Base-by-base conservation (phyloP, 257 asterid genomes). In the Fraxinus americana region DNA sequence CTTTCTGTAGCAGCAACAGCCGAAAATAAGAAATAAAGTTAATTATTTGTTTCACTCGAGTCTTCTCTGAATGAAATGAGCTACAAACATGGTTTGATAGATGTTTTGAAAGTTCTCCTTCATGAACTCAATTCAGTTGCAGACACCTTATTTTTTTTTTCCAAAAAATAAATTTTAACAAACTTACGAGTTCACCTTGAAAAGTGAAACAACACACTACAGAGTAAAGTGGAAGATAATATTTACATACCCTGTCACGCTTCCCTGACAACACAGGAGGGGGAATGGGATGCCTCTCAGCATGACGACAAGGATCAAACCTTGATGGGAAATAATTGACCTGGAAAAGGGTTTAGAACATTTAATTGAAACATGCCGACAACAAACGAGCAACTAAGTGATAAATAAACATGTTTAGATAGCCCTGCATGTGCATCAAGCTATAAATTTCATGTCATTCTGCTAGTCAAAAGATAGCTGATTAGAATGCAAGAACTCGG, bases 321-420 rank as follows among this genome's bases (percentile, higher is more conserved):
- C 91, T 85, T 65, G 91, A 87, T 17, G 91, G 91, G 72, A 87
- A 87, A 81, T 87, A 87, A 54, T 83, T 81, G 74, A 87, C 70
- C 91, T 87, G 82, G 50, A 82, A 34, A 21, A 79, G 74, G 34
- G 29, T 5, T 29, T 14, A 48, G 7, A 16, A 19, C 13, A 27
- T 73, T 48, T 14, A 74, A 75, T 71, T 59, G 61, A 72, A 32
- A 25, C 66, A 74, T 34, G 78, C 67, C 79, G 23, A 41, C 12
- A 77, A 36, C 7, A 21, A 61, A 7, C 2, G 23, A 52, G 38
- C 35, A 63, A 71, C 30, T 52, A 67, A 13, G 61, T 17, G 29
- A 27, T 74, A 73, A 50, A n/a, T 35, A 70, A 2, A 21, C 29
- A 25, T 29, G 50, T 61, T 23, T 21, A 59, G 65, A 17, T 30